Evolutionary conservation across 768 basidiomycete species (phyloP).

Genomic region (Russula sp.): DNA sequence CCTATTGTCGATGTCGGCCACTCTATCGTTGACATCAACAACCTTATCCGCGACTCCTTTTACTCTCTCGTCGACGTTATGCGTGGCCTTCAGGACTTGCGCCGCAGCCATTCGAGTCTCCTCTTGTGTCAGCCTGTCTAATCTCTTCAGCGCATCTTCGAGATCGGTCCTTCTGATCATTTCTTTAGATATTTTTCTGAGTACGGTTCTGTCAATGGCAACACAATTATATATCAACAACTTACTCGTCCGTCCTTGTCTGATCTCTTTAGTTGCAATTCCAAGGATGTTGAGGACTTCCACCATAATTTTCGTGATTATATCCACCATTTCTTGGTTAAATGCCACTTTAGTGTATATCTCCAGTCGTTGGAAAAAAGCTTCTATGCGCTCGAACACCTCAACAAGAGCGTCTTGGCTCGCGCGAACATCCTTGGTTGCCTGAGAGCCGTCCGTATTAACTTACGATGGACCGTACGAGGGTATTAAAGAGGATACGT

Average conservation of each 20-base stretch:
- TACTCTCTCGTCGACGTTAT: not conserved
- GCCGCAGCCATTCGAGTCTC: not conserved
- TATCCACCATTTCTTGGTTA: not conserved
- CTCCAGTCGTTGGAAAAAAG: not conserved
- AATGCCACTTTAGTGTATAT: not conserved
- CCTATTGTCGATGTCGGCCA: no score
- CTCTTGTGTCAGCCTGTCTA: slow-evolving; percentile 6
- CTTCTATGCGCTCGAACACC: not conserved
- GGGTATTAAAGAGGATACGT: no score
- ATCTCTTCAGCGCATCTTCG: not conserved
- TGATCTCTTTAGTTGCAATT: slow-evolving; percentile 4
- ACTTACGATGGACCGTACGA: not conserved
- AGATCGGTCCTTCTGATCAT: not conserved
- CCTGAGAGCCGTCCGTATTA: not conserved
- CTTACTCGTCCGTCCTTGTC: not conserved
- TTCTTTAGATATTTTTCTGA: slow-evolving; percentile 4
- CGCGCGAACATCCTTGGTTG: not conserved
- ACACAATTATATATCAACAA: not conserved
- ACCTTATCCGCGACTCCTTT: no score
- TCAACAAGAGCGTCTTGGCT: not conserved
- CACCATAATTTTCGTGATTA: not conserved
- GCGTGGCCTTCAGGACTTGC: not conserved
- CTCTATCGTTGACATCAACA: no score
- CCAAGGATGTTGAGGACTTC: slow-evolving; percentile 4
- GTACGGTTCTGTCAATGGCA: not conserved